Percentiles rank a stretch among this genome's conserved stretches.
Conservation (phyloP, 345 rosid genomes). For the rapeseed (Brassica napus) region Da-Ae NC_063436.1:8500501-8501000, state of each 20-base stretch:
- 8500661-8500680: constrained; percentile 92
- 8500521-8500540: constrained; percentile 66
- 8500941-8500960: constrained; percentile 58
- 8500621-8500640: constrained; percentile 91
- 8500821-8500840: constrained; percentile 90
- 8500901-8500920: not conserved
- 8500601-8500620: constrained; percentile 88
- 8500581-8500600: not conserved
- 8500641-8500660: constrained; percentile 70
- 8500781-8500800: constrained; percentile 88
- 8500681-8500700: constrained; percentile 71
- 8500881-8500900: not conserved
- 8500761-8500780: constrained; percentile 60
- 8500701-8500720: constrained; percentile 17
- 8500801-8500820: constrained; percentile 99
- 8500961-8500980: constrained; percentile 83
- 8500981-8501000: constrained; percentile 82
- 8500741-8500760: not conserved
- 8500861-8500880: constrained; percentile 24
- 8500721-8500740: not conserved
- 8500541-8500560: not conserved
- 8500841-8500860: constrained; percentile 63
- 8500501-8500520: constrained; percentile 64
- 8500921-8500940: not conserved
- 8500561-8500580: not conserved